phyloP scores from a whole-genome alignment of 257 asterid genomes.

The Orobanche coerulescens region DNA sequence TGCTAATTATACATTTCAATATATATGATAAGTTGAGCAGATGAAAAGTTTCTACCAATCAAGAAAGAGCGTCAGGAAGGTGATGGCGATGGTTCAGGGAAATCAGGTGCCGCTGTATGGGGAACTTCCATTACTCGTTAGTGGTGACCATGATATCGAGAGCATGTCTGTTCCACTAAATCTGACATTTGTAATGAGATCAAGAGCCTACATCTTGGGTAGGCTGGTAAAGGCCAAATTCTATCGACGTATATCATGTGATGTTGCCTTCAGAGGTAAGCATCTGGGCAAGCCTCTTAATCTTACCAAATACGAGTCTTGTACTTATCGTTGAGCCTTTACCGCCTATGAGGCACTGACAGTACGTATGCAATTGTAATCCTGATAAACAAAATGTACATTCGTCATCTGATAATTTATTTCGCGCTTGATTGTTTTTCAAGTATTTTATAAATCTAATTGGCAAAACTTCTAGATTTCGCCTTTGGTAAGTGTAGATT shows the following conservation, averaged over 20 bases:
- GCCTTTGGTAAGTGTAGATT: no score
- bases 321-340: constrained; percentile 37
- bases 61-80: constrained; percentile 54
- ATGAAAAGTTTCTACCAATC: constrained; percentile 55
- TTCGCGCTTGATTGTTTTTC: no score
- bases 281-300: constrained; percentile 54
- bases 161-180: constrained; percentile 51
- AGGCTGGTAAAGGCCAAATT: constrained; percentile 68
- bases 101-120: constrained; percentile 88
- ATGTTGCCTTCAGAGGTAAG: constrained; percentile 44
- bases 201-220: constrained; percentile 75
- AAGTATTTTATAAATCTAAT: no score
- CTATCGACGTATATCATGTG: constrained; percentile 35
- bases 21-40: constrained; percentile 29
- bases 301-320: constrained; percentile 33
- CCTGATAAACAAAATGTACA: constrained; percentile 6
- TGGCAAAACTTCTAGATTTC: no score
- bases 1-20: no score
- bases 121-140: constrained; percentile 45
- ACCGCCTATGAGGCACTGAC: neutral
- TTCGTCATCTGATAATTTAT: constrained; percentile 14
- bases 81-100: constrained; percentile 44
- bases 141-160: constrained; percentile 31
- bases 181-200: constrained; percentile 57
- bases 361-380: neutral